Evolutionary conservation across 2,329 filamentous ascomycete genomes (phyloP), one percentile per base, ranked within the genome.

Genomic region (Myrmaecium sp.): DNA sequence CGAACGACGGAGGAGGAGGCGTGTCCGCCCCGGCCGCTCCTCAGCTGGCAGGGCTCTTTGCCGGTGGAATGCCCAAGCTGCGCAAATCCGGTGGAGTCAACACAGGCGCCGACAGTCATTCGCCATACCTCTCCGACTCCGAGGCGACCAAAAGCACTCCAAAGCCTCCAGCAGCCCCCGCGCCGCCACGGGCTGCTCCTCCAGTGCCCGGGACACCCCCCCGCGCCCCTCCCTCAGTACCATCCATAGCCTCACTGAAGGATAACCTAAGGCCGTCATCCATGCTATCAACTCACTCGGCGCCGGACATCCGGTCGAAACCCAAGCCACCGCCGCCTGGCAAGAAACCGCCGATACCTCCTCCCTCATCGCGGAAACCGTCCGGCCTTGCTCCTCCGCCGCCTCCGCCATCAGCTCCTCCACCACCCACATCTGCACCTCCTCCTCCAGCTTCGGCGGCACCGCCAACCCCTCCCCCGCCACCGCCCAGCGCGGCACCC

Each of bases 1-100:
- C 69, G 27, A 64, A 62, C 12, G 38, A 44, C 10, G 25, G 18
- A n/a, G 29, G 25, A 14, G 33, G 40, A 35, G 46, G 45, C 10
- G 38, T 37, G 21, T 38, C 28, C 10, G 15, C 25, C 2, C 32
- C 40, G 23, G 30, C 20, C 12, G 36, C 80, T 25, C 82, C 83
- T 7, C 86, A 94, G 47, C 53, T 95, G 7, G 86, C 62, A 16
- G 89, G 89, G 1, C 52, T 98, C 14, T 93, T 98, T 46, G 82
- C 80, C 1, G 84, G 82, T 18, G 89, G 86, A 19, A 95, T 95
- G 69, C 89, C 89, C 3, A 95, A 94, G 57, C 51, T 98, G 43
- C 79, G 80, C 50, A 94, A 91, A 58, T 67, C 74, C 3, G 78
- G 82, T 30, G 84, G 80, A 25, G 50, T 63, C 17, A 56, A 59